Evolutionary conservation across 441 rosid species (phyloP), one percentile per base, ranked within the genome.

Genomic region (Populus hybrid): DNA sequence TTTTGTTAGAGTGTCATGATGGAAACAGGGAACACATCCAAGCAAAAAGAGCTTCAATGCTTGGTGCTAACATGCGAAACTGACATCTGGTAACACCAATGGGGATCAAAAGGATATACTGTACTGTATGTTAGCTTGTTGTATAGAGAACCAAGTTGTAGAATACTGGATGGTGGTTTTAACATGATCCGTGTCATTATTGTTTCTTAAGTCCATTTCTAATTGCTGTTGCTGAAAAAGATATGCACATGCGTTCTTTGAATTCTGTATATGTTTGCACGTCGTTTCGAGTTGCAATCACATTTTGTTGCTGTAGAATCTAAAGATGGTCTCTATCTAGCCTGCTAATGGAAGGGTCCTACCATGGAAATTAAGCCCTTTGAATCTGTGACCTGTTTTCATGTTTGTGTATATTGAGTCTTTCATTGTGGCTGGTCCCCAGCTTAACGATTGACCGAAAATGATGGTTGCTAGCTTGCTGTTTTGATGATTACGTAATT

Each of bases 1-100:
- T 34, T 80, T 20, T 80, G 84, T 78, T 18, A 81, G 16, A 63
- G 70, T 69, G 76, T 79, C 75, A 76, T 76, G 79, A 84, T 83
- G 77, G 82, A 80, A 80, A 80, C 57, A 63, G 59, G 74, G 68
- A 73, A 24, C 23, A 2, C 50, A n/a, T 34, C 9, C 30, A 61
- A 12, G 46, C 21, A 69, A 59, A 61, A 70, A 35, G 40, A 6
- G 50, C 5, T 61, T 35, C 63, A 63, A 50, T 61, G 73, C 42
- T 3, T 50, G 68, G 50, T 75, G 32, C 61, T 68, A 68, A 30
- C 66, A 59, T 76, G 59, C 40, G 82, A 67, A 1, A 73, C 73
- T 77, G 74, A 79, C 73, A 46, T 28, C 74, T 74, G 38, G 64
- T 42, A 40, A 80, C 83, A 77, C 28, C 78, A 54, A 81, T 36